A percentile compares a stretch with the other conserved stretches of the same genome.
These are phyloP conservation scores for Biscogniauxia sp. DNA, from an alignment of 2,329 filamentous ascomycete species.

Conservation along the genomic window DNA sequence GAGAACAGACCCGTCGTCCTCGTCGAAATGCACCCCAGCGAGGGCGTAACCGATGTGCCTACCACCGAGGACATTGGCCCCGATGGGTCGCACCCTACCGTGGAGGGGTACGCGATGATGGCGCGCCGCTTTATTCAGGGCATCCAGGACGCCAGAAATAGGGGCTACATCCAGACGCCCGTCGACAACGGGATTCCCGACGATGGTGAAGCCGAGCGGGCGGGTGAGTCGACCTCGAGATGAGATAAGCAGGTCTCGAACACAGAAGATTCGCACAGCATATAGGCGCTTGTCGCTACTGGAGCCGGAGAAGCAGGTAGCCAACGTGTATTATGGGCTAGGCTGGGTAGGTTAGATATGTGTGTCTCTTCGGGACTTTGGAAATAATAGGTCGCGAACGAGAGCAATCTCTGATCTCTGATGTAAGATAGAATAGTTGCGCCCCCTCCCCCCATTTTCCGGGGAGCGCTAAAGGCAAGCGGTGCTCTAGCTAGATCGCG, in stretches of 20 bases:
- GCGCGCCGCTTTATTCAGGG: constrained; percentile 16
- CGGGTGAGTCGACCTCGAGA: neutral
- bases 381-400: neutral
- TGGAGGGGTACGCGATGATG: constrained; percentile 22
- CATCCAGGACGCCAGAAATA: constrained; percentile 15
- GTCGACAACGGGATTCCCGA: constrained; percentile 19
- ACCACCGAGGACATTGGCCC: constrained; percentile 20
- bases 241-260: neutral
- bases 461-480: too few species aligned
- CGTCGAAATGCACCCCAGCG: constrained; percentile 25
- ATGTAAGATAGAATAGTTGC: neutral
- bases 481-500: too few species aligned
- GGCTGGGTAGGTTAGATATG: neutral
- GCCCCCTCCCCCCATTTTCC: too few species aligned
- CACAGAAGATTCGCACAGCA: neutral
- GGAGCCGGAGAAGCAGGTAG: neutral
- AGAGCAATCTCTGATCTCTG: neutral
- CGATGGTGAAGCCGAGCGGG: constrained; percentile 17
- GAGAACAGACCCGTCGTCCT: constrained; percentile 23
- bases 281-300: neutral
- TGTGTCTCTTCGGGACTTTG: neutral
- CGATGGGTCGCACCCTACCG: constrained; percentile 25
- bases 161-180: constrained; percentile 16
- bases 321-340: neutral
- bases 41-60: constrained; percentile 16